Conservation (phyloP, 352 stramenopile species). For the Pythium sp. region DNA sequence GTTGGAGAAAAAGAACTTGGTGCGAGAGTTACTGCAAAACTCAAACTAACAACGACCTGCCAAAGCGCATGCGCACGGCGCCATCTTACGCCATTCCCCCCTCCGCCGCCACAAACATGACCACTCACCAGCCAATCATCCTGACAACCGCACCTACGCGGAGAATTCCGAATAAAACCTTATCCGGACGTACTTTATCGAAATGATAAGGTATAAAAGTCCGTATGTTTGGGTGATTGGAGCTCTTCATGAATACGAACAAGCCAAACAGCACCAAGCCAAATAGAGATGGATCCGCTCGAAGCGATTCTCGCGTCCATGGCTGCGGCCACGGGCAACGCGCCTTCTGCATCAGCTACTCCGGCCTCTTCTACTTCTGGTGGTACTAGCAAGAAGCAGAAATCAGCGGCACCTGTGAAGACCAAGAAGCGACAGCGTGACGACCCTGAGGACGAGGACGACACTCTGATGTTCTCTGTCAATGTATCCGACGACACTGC, state of each 20-base stretch:
- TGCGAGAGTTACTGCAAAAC: constrained; percentile 85
- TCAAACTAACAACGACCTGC: constrained; percentile 43
- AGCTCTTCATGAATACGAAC: neutral
- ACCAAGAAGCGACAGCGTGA: constrained; percentile 35
- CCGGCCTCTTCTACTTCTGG: neutral
- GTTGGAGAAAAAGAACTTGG: constrained; percentile 24
- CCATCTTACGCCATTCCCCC: constrained; percentile 5
- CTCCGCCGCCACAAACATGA: neutral
- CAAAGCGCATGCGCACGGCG: neutral
- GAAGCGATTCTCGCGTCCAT: constrained; percentile 83
- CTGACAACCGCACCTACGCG: neutral
- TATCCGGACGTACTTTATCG: constrained; percentile 17
- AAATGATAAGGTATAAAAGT: neutral
- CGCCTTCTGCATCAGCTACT: neutral
- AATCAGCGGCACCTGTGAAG: constrained; percentile 5
- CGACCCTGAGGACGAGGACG: constrained; percentile 8
- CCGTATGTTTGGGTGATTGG: neutral
- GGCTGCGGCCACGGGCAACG: constrained; percentile 74
- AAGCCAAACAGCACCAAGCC: neutral
- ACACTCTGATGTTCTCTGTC: constrained; percentile 1
- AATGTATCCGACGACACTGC: constrained; percentile 1
- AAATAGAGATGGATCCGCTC: constrained; percentile 40
- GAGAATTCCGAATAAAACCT: neutral
- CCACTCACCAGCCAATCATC: constrained; percentile 16
- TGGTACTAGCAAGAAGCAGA: neutral